Evolutionary conservation across 345 rosid genomes (phyloP).

Genomic region (Microthlaspi erraticum): DNA sequence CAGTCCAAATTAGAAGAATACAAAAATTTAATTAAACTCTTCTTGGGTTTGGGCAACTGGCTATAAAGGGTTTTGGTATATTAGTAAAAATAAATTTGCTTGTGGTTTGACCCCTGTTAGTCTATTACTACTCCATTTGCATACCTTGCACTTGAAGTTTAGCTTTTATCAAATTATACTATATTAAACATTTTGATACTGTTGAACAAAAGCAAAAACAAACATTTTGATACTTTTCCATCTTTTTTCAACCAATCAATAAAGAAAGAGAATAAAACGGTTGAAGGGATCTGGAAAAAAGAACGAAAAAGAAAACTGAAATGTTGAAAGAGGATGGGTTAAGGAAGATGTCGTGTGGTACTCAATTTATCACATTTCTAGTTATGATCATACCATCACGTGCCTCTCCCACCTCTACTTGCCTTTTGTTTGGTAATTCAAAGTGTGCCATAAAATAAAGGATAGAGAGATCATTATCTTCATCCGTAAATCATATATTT

Average conservation of each 20-base stretch:
- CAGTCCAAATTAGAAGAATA: constrained; percentile 11
- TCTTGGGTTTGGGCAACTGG: constrained; percentile 9
- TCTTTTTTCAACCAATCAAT: not conserved
- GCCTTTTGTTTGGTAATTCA: constrained; percentile 37
- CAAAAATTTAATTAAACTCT: not conserved
- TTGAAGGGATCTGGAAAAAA: not conserved
- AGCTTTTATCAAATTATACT: no score
- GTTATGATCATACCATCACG: constrained; percentile 32
- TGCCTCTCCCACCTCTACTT: constrained; percentile 25
- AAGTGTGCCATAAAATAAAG: constrained; percentile 16
- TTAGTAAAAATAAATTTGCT: not conserved
- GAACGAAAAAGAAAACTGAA: not conserved
- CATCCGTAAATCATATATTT: not conserved
- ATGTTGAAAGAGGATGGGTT: constrained; percentile 29
- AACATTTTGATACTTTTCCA: no score
- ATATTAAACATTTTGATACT: no score
- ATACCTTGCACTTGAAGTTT: no score
- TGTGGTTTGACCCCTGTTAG: no score
- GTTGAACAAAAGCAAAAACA: no score
- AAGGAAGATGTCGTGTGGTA: constrained; percentile 43
- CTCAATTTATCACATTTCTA: constrained; percentile 40
- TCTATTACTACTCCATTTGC: no score
- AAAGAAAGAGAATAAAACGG: not conserved
- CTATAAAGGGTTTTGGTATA: constrained; percentile 4
- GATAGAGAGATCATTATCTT: constrained; percentile 1